Evolutionary conservation across 129 eudicot species (phyloP).

Genomic region (Chrysanthemum lavandulifolium): DNA sequence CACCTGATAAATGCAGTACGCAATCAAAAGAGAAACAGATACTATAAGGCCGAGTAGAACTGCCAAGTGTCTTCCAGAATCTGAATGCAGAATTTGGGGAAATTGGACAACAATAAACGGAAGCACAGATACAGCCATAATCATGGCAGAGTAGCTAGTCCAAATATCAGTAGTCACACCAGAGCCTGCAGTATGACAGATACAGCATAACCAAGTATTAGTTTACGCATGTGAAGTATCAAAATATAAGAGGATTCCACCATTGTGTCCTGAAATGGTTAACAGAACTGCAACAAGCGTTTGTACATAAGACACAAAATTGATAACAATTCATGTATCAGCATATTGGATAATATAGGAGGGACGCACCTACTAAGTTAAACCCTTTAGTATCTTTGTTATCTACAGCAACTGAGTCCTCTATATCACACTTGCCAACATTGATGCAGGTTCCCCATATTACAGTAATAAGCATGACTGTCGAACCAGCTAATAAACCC

Average conservation of each 20-base stretch:
- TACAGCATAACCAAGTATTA: constrained; percentile 13
- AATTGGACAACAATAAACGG: constrained; percentile 85
- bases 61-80: constrained; percentile 74
- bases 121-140: constrained; percentile 73
- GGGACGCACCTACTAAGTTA: constrained; percentile 57
- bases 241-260: background rate
- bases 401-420: constrained; percentile 53
- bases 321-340: background rate
- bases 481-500: constrained; percentile 94
- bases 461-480: constrained; percentile 87
- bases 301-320: background rate
- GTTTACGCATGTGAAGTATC: constrained; percentile 6
- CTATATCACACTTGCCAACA: constrained; percentile 87
- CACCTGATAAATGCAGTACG: constrained; percentile 91
- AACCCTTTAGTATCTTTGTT: constrained; percentile 61
- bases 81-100: constrained; percentile 60
- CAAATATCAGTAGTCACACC: constrained; percentile 83
- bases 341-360: background rate
- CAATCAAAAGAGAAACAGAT: constrained; percentile 50
- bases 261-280: background rate
- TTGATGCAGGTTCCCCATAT: constrained; percentile 85
- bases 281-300: background rate
- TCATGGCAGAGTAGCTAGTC: constrained; percentile 85
- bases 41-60: constrained; percentile 70
- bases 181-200: constrained; percentile 57